Evolutionary conservation across 1,284 basidiomycete species (phyloP), one percentile per base, ranked within the genome.

Genomic region (Singerocomus rubriflavus): DNA sequence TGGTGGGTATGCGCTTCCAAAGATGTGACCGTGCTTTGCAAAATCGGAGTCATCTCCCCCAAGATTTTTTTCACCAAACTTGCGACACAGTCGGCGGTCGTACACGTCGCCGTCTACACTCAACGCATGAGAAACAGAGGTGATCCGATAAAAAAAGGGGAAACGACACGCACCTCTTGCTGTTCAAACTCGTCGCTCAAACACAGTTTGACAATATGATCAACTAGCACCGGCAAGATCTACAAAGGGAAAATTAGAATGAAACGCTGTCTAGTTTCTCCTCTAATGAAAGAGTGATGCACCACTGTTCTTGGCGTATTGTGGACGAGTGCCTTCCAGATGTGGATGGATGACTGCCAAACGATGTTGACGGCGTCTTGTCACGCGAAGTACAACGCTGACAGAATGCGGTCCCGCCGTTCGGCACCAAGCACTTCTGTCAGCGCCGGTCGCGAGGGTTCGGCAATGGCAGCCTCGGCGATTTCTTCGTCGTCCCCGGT

Each of bases 311-410:
- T 76, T 9, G 88, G 90, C 0, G 89, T 92, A 57, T 92, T 99
- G 70, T 93, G 84, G 26, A 99, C 95, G 56, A 99, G 77, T 1
- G 92, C 95, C 73, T 99, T 99, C 97, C 97, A 99, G 57, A 98
- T 98, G 57, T 96, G 93, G 49, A 96, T 84, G 0, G 96, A 93
- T 4, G 93, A 85, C 69, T 94, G 90, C 41, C 97, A 85, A 34
- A 99, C 95, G 39, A 87, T 81, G 44, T 84, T 85, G 60, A 98
- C 91, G 26, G 92, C 81, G 69, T 99, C 97, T 71, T 99, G 97
- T 50, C 95, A 86, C 51, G 95, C 88, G 59, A 99, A 80, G 71
- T 96, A 99, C 52, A 99, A 73, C 2, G 91, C 91, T 4, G 94
- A 88, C 38, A 99, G 75, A 39, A 99, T 92, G 29, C 91, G 83